A percentile compares a stretch with the other conserved stretches of the same genome.
Conservation (phyloP, 495 filamentous ascomycete genomes). For the Xylaria grammica region DNA sequence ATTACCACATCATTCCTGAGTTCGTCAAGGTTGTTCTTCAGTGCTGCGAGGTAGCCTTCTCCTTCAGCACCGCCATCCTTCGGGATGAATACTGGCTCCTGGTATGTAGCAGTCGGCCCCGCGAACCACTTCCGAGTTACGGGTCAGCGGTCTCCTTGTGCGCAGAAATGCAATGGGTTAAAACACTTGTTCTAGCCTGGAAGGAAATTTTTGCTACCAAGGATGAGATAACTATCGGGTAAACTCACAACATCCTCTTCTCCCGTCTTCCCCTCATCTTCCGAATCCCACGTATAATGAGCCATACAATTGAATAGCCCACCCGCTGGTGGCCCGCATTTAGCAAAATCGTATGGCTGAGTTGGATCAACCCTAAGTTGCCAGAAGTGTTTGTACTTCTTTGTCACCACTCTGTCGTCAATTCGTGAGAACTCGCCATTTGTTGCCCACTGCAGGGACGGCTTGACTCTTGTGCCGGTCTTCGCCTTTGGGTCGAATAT, state of each 20-base stretch:
- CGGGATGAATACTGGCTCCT: conserved; percentile 65
- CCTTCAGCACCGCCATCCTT: conserved; percentile 51
- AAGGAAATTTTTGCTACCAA: neutral
- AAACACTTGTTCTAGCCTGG: neutral
- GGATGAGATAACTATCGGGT: neutral
- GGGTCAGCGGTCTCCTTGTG: conserved; percentile 8
- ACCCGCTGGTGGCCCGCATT: conserved; percentile 53
- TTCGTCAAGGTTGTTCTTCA: conserved; percentile 60
- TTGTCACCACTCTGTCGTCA: conserved; percentile 60
- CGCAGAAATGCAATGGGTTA: neutral
- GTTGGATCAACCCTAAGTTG: conserved; percentile 53
- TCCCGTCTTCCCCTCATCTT: conserved; percentile 32
- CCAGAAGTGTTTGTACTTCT: conserved; percentile 61
- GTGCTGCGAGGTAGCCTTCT: conserved; percentile 60
- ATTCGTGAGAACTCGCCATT: conserved; percentile 66
- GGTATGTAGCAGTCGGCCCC: conserved; percentile 57
- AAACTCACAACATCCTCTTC: conserved; percentile 10
- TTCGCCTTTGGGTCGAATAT: conserved; percentile 55
- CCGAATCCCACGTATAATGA: conserved; percentile 46
- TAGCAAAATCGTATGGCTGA: conserved; percentile 54
- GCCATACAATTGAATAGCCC: conserved; percentile 55
- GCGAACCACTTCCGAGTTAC: conserved; percentile 48
- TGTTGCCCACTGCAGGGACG: conserved; percentile 44
- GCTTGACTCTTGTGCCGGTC: conserved; percentile 42
- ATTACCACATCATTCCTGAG: conserved; percentile 57